A percentile compares a stretch with the other conserved stretches of the same genome.
These are phyloP conservation scores for Didymella arachidicola DNA, from an alignment of 2,329 filamentous ascomycete species.

Conservation along the genomic window DNA sequence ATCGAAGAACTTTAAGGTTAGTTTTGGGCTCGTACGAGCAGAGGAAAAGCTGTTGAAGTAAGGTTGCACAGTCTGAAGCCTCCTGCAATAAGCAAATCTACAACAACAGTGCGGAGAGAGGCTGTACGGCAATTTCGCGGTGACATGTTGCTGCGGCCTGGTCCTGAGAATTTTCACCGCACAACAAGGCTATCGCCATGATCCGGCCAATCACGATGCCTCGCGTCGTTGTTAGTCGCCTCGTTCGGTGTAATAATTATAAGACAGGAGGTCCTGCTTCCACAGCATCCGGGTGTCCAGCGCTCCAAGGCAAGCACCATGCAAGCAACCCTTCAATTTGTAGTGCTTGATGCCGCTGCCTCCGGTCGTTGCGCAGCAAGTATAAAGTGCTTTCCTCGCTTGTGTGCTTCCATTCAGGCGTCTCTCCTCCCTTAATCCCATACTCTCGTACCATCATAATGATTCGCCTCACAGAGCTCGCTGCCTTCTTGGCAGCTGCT, in stretches of 20 bases:
- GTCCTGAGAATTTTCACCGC: conserved; percentile 2
- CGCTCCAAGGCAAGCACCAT: not conserved
- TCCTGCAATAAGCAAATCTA: not conserved
- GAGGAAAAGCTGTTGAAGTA: too few species aligned
- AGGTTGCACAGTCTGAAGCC: not conserved
- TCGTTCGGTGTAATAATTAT: conserved; percentile 23
- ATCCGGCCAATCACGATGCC: conserved; percentile 1
- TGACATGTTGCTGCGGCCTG: conserved; percentile 1
- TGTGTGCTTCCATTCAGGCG: not conserved
- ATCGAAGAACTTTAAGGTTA: too few species aligned
- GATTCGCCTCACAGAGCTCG: conserved; percentile 33
- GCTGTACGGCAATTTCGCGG: not conserved
- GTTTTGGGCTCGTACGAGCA: not conserved
- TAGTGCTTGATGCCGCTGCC: not conserved
- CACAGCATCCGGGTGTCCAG: not conserved
- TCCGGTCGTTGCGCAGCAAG: not conserved
- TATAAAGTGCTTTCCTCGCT: conserved; percentile 1
- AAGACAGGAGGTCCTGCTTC: conserved; percentile 7
- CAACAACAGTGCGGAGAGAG: not conserved
- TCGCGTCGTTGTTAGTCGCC: conserved; percentile 21
- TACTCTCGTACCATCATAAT: conserved; percentile 23
- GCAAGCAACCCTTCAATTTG: not conserved
- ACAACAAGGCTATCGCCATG: not conserved
- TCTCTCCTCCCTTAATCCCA: not conserved
- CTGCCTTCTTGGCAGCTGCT: conserved; percentile 32